Evolutionary conservation across 371 early-diverging fungal species (phyloP).

Genomic region (Rhizopus arrhizus): DNA sequence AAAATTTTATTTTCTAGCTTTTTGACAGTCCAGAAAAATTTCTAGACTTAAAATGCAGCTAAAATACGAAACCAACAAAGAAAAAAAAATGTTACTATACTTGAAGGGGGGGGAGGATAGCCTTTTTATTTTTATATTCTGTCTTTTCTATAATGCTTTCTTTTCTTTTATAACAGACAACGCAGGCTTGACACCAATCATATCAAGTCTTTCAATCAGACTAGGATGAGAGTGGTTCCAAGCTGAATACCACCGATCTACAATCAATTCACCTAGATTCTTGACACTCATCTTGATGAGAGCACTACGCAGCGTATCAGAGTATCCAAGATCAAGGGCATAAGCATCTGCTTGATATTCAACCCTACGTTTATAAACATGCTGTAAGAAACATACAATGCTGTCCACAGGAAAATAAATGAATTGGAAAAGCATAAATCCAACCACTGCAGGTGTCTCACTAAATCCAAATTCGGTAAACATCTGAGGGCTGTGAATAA

Average conservation of each 20-base stretch:
- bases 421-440: slow-evolving; percentile 82
- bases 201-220: slow-evolving; percentile 82
- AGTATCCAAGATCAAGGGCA: slow-evolving; percentile 83
- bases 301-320: slow-evolving; percentile 68
- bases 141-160: too few species aligned
- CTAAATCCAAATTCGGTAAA: slow-evolving; percentile 55
- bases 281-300: slow-evolving; percentile 90
- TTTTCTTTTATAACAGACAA: too few species aligned
- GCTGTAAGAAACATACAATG: slow-evolving; percentile 70
- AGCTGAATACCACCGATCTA: slow-evolving; percentile 89
- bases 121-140: too few species aligned
- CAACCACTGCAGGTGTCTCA: slow-evolving; percentile 75
- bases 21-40: too few species aligned
- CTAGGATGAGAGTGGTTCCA: slow-evolving; percentile 94
- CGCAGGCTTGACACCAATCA: slow-evolving; percentile 36
- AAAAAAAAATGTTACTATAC: too few species aligned
- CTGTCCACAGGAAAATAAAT: slow-evolving; percentile 77
- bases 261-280: slow-evolving; percentile 85
- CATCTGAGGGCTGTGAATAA: too few species aligned
- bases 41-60: too few species aligned
- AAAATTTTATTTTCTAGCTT: background rate
- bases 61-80: too few species aligned
- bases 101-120: too few species aligned
- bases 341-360: slow-evolving; percentile 96
- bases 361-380: slow-evolving; percentile 77